These are phyloP conservation scores for Entamoeba dispar DNA, from an alignment of 208 protist species.

Conservation along the genomic window DNA sequence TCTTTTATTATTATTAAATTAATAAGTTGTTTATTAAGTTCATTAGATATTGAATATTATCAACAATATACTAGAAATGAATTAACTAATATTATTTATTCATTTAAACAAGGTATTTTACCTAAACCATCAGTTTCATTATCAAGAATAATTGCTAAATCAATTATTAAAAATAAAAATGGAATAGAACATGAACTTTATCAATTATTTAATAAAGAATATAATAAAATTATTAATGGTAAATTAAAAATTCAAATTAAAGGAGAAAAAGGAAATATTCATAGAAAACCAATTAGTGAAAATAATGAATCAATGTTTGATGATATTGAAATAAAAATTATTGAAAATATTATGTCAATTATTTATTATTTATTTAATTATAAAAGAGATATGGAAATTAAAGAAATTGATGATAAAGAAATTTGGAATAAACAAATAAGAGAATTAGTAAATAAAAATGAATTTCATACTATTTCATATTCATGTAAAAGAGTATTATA, in stretches of 20 bases:
- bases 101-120: background rate
- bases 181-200: background rate
- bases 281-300: background rate
- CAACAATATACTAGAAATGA: background rate
- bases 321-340: background rate
- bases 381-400: background rate
- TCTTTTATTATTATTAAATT: background rate
- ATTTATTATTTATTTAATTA: background rate
- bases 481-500: background rate
- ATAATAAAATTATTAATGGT: background rate
- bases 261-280: background rate
- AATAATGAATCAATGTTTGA: background rate
- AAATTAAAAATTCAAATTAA: background rate
- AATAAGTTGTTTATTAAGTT: background rate
- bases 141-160: background rate
- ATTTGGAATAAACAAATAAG: background rate
- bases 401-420: background rate
- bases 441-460: background rate
- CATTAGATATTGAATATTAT: background rate
- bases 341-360: background rate
- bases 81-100: background rate
- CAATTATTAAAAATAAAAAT: background rate
- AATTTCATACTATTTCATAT: background rate
- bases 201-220: background rate
- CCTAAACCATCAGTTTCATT: background rate